Evolutionary conservation across 257 asterid species (phyloP), one percentile per base, ranked within the genome.

Genomic region (Petunia secreta): DNA sequence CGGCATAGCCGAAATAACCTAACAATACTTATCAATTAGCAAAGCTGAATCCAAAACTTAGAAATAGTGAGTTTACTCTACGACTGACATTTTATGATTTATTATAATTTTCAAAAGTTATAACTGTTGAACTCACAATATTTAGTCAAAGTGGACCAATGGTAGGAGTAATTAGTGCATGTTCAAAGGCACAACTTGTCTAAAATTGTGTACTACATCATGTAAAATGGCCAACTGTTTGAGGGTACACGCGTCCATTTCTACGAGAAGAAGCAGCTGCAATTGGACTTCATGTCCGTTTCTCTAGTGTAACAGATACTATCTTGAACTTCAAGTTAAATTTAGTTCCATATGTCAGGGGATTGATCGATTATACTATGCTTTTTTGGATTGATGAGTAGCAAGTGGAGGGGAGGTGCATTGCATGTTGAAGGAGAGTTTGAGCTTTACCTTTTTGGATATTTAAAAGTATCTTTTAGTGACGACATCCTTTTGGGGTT

Each of bases 271-370:
- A 15, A 55, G n/a, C 15, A 55, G 62, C 34, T 55, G 62, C 8
- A 55, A 13, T 59, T 59, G 39, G 68, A 63, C 44, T 63, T 63
- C 67, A 63, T 63, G 46, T 63, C 15, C 37, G 4, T 37, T 5
- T 63, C 44, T 58, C 38, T 58, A n/a, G 25, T 16, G 16, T 16
- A 11, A 39, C 34, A 60, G 66, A 38, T 67, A 67, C 14, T 65
- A 40, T 69, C 77, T 66, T 46, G 38, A 44, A 44, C 15, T 69
- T 69, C 58, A 9, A 46, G 9, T 4, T 8, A 9, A 14, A 8
- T 52, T 52, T 52, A 25, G 25, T 52, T 69, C 77, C 59, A 34
- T 68, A 68, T 44, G 58, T 68, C 41, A 68, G 37, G 55, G 62
- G 62, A 55, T 14, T 4, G 34, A 55, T 14, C 4, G 34, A 10